A percentile compares a stretch with the other conserved stretches of the same genome.
Conservation (phyloP, 148 eudicot genomes). For the Arbutus unedo region DNA sequence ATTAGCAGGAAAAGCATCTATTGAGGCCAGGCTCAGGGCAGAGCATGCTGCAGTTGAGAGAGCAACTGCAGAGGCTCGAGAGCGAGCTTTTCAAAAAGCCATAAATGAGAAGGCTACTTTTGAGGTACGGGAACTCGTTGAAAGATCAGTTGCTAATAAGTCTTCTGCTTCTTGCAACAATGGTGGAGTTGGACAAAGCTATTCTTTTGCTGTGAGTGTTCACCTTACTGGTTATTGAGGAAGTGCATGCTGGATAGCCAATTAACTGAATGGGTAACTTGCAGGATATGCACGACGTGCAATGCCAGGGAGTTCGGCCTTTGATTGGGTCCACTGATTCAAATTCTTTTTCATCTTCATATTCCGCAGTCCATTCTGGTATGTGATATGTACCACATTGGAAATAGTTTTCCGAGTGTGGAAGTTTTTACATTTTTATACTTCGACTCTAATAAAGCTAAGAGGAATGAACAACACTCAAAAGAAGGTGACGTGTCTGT, state of each 20-base stretch:
- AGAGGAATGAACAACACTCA: background rate
- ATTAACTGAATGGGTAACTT: slow-evolving; percentile 15
- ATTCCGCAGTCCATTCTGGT: slow-evolving; percentile 40
- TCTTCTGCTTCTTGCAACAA: slow-evolving; percentile 41
- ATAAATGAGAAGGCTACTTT: slow-evolving; percentile 53
- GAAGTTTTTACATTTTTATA: background rate
- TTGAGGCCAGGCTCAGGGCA: slow-evolving; percentile 67
- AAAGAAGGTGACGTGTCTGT: background rate
- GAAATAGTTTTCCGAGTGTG: slow-evolving; percentile 4
- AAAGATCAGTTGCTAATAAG: slow-evolving; percentile 62
- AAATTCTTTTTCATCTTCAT: slow-evolving; percentile 5
- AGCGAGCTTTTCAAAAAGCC: slow-evolving; percentile 66
- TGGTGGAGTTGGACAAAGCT: slow-evolving; percentile 58
- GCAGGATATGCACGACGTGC: slow-evolving; percentile 41
- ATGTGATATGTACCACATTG: slow-evolving; percentile 18
- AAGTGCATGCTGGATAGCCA: slow-evolving; percentile 12
- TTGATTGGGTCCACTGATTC: slow-evolving; percentile 25
- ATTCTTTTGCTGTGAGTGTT: slow-evolving; percentile 63
- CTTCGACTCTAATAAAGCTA: background rate
- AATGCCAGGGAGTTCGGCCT: slow-evolving; percentile 29
- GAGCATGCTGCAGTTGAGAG: slow-evolving; percentile 94
- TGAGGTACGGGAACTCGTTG: slow-evolving; percentile 51
- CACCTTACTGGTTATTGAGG: slow-evolving; percentile 1
- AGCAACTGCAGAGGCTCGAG: slow-evolving; percentile 78
- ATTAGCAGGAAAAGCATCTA: slow-evolving; percentile 37